Conservation (phyloP, 2,329 filamentous ascomycete genomes). For the Moelleriella libera region DNA sequence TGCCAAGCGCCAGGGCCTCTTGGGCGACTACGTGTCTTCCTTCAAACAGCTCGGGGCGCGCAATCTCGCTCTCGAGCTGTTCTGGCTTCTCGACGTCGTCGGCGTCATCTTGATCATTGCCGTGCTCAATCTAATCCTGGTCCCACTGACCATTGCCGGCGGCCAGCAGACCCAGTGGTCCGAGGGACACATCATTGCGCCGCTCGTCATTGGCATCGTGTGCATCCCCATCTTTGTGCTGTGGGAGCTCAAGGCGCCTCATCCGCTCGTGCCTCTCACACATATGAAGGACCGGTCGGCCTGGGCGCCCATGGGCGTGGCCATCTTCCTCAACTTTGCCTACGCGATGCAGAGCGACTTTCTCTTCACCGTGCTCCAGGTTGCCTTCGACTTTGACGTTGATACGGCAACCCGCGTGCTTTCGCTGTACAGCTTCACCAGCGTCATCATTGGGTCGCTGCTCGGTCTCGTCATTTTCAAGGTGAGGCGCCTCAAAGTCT, state of each 20-base stretch:
- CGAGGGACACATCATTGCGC: slow-evolving; percentile 34
- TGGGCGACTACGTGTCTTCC: slow-evolving; percentile 12
- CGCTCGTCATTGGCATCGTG: slow-evolving; percentile 42
- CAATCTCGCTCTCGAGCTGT: slow-evolving; percentile 27
- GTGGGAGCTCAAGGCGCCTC: slow-evolving; percentile 44
- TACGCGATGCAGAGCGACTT: slow-evolving; percentile 35
- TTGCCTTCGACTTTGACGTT: slow-evolving; percentile 33
- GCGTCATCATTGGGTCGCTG: slow-evolving; percentile 29
- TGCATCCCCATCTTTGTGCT: slow-evolving; percentile 40
- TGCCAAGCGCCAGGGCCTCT: slow-evolving; percentile 35
- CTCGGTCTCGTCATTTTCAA: slow-evolving; percentile 33
- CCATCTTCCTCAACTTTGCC: slow-evolving; percentile 23
- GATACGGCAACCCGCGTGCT: slow-evolving; percentile 32
- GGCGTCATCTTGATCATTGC: slow-evolving; percentile 42
- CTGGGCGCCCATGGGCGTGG: slow-evolving; percentile 28
- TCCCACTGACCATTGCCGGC: slow-evolving; percentile 46
- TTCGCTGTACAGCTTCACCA: slow-evolving; percentile 34
- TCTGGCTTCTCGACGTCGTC: slow-evolving; percentile 40
- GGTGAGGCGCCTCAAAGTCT: slow-evolving; percentile 37
- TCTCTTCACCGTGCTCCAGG: slow-evolving; percentile 36
- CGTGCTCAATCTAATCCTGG: slow-evolving; percentile 44
- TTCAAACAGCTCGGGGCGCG: slow-evolving; percentile 21
- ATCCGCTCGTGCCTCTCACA: slow-evolving; percentile 40
- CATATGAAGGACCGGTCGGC: slow-evolving; percentile 35
- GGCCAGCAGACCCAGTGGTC: slow-evolving; percentile 29